Base-by-base conservation (phyloP, 1,284 basidiomycete species). In the Porogramme epimiltina region DNA sequence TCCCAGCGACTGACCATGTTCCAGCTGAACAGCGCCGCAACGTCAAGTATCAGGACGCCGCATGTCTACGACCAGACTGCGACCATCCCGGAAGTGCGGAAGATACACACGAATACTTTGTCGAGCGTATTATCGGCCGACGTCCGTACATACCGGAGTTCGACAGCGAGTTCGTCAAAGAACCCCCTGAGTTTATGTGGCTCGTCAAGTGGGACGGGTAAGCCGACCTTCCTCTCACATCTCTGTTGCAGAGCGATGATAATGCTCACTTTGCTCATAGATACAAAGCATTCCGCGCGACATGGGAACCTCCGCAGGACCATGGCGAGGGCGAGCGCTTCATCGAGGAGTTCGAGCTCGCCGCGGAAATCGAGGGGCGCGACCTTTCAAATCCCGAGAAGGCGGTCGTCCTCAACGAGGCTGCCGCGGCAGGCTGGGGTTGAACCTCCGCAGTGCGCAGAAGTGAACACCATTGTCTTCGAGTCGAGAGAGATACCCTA, bases 41-140 rank as follows among this genome's bases (percentile, higher is more conserved):
- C 2, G 34, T 56, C 9, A 41, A 45, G n/a, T 59, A 50, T 42
- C 38, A 54, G 33, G 56, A 45, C 13, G 56, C 56, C 2, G 56
- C 54, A 8, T 60, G 59, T 28, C 40, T 49, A 13, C 59, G 59
- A n/a, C 59, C 59, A 2, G 59, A 60, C 22, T 60, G 59, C 45
- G 54, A 55, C 44, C 51, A 53, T 23, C 51, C 59, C 2, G 56
- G 53, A 10, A 49, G 47, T 10, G 56, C 54, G 2, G 53, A 53
- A 22, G 56, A 55, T 36, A 58, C 54, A 20, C 40, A 58, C 42
- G 56, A 58, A 41, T 60, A 60, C 45, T 60, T 56, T 9, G 54
- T 60, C n/a, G 59, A 60, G 45, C 59, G 59, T 33, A 58, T 60
- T 40, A 60, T 60, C 20, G 59, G 59, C 6, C 55, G 59, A 15